phyloP scores from a whole-genome alignment of 2,329 filamentous ascomycete species.

The Botryotinia convoluta region DNA sequence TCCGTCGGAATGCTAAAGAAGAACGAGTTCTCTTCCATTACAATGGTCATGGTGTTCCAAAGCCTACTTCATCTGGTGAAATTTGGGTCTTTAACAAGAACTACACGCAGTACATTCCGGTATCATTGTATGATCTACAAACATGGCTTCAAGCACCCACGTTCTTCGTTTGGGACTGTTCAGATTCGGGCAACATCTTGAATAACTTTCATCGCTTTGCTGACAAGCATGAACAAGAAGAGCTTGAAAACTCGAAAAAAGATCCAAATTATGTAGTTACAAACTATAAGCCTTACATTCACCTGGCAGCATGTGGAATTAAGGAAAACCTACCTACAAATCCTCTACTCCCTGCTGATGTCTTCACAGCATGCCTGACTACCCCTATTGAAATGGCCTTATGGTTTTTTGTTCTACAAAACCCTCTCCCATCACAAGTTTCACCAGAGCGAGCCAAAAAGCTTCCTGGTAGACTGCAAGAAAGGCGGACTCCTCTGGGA shows the following conservation, averaged over 20 bases:
- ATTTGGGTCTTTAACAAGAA: constrained; percentile 99
- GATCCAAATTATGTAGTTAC: constrained; percentile 85
- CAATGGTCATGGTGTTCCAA: constrained; percentile 95
- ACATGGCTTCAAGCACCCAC: constrained; percentile 94
- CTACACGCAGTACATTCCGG: constrained; percentile 97
- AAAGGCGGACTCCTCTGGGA: constrained; percentile 87
- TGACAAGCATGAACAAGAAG: constrained; percentile 90
- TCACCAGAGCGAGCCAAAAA: constrained; percentile 81
- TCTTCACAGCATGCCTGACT: constrained; percentile 94
- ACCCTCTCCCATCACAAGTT: constrained; percentile 60
- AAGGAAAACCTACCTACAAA: constrained; percentile 95
- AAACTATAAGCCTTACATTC: constrained; percentile 68
- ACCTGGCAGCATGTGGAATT: constrained; percentile 85
- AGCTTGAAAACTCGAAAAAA: constrained; percentile 69
- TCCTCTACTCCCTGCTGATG: constrained; percentile 84
- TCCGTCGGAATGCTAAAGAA: constrained; percentile 90
- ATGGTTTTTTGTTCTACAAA: constrained; percentile 94
- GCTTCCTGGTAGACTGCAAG: constrained; percentile 86
- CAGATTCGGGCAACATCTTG: constrained; percentile 92
- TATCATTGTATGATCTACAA: constrained; percentile 92
- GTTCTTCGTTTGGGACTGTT: constrained; percentile 97
- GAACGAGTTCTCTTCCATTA: constrained; percentile 97
- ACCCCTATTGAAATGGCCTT: constrained; percentile 97
- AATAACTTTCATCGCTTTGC: constrained; percentile 93
- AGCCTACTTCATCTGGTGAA: constrained; percentile 91